Percentiles rank a stretch among this genome's conserved stretches.
These are phyloP conservation scores for Alternaria burnsii DNA, from an alignment of 2,329 filamentous ascomycete species.

Conservation along the genomic window DNA sequence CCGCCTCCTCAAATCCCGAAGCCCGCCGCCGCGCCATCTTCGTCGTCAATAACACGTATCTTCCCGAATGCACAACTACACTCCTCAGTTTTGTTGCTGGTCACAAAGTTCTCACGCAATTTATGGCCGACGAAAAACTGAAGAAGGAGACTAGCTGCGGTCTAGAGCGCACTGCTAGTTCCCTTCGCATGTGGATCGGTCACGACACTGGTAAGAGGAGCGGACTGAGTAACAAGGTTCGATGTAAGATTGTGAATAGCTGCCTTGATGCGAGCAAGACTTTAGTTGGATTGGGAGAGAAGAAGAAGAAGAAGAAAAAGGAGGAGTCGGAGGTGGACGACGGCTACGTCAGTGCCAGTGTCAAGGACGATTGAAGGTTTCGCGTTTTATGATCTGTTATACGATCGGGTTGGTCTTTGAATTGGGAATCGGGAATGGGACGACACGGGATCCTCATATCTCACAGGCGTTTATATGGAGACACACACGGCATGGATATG, in stretches of 20 bases:
- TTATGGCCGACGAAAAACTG: conserved; percentile 45
- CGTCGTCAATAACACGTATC: conserved; percentile 52
- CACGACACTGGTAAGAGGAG: conserved; percentile 53
- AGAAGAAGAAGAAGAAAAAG: conserved; percentile 3
- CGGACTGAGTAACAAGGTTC: conserved; percentile 51
- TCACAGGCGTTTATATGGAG: background rate
- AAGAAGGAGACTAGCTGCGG: conserved; percentile 48
- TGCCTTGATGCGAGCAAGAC: conserved; percentile 56
- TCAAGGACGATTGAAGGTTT: conserved; percentile 32
- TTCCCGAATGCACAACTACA: conserved; percentile 52
- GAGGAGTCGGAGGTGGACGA: conserved; percentile 39
- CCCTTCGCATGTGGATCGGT: conserved; percentile 58
- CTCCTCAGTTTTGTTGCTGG: conserved; percentile 58
- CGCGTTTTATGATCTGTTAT: background rate
- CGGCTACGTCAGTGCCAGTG: conserved; percentile 41
- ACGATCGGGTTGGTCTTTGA: background rate
- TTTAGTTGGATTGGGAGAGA: conserved; percentile 49
- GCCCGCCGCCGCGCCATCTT: conserved; percentile 51
- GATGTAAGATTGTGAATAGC: conserved; percentile 51
- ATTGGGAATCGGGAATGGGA: background rate
- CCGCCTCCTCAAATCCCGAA: conserved; percentile 49
- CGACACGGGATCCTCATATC: background rate
- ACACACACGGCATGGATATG: conserved; percentile 2
- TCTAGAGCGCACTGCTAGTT: conserved; percentile 55
- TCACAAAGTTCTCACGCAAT: conserved; percentile 52